phyloP scores from a whole-genome alignment of 2,329 filamentous ascomycete species.

The Trichoderma hamatum region DNA sequence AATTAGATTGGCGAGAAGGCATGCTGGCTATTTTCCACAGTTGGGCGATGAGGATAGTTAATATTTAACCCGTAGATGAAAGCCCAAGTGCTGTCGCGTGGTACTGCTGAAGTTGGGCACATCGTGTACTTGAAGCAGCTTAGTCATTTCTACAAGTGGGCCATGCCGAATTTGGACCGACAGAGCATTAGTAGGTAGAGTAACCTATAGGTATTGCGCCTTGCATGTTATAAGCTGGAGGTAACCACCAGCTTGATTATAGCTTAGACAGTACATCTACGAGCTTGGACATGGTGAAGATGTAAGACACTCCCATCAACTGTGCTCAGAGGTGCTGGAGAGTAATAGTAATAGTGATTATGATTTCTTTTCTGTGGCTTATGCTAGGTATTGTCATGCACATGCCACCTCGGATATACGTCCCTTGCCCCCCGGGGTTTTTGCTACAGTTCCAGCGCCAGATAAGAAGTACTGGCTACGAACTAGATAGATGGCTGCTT shows the following conservation, averaged over 20 bases:
- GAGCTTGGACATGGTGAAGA: neutral
- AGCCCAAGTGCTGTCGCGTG: neutral
- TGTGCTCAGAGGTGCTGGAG: neutral
- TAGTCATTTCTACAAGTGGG: neutral
- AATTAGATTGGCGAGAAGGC: neutral
- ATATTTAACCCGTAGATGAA: neutral
- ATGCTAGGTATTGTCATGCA: neutral
- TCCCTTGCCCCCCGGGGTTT: neutral
- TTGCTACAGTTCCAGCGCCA: neutral
- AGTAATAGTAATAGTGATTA: neutral
- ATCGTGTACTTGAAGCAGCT: constrained; percentile 4
- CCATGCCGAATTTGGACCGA: neutral
- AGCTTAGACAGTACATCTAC: neutral
- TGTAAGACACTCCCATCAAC: neutral
- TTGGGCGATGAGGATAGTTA: neutral
- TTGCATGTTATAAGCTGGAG: constrained; percentile 3
- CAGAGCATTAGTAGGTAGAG: no score
- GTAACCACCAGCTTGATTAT: no score
- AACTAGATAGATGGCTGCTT: neutral
- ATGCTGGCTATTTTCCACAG: neutral
- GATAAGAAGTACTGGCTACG: neutral
- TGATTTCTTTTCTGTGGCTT: neutral
- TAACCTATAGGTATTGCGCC: neutral
- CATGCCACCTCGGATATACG: neutral
- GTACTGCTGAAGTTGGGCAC: constrained; percentile 1